Conservation (phyloP, 1,284 basidiomycete genomes). For the Ganoderma meredithae region DNA sequence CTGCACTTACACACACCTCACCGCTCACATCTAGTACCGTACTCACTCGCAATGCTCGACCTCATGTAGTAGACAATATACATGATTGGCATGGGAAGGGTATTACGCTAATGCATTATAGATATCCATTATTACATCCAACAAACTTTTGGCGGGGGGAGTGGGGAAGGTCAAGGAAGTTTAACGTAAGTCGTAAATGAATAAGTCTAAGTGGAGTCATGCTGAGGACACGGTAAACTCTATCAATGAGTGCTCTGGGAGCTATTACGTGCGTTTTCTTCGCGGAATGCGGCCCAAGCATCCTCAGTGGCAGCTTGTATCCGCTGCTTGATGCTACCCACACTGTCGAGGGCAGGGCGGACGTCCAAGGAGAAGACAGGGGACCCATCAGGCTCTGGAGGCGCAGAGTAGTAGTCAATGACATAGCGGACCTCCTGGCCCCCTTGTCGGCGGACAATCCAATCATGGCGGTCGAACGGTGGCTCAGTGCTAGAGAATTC, state of each 20-base stretch:
- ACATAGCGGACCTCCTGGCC: conserved; percentile 90
- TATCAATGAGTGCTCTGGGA: conserved; percentile 24
- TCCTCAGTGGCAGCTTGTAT: conserved; percentile 77
- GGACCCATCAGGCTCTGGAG: conserved; percentile 84
- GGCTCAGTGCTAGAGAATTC: conserved; percentile 72
- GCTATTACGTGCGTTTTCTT: conserved; percentile 28
- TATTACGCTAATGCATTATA: conserved; percentile 32
- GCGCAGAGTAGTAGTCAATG: conserved; percentile 96
- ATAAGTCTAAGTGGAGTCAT: not conserved
- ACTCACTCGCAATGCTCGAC: conserved; percentile 19
- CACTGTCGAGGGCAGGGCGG: conserved; percentile 85
- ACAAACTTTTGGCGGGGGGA: conserved; percentile 17
- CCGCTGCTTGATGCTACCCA: conserved; percentile 76
- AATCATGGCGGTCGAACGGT: conserved; percentile 99
- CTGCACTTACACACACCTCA: conserved; percentile 16
- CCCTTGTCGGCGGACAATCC: conserved; percentile 85
- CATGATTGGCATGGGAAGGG: not conserved
- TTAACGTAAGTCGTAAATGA: not conserved
- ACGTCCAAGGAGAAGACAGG: conserved; percentile 95
- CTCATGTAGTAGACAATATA: conserved; percentile 21
- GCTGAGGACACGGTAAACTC: not conserved
- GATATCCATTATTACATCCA: conserved; percentile 22
- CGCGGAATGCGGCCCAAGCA: conserved; percentile 55
- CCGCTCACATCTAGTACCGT: conserved; percentile 31
- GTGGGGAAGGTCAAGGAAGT: conserved; percentile 7